Evolutionary conservation across 306 rosid species (phyloP).

Genomic region (Castanospermum australe): DNA sequence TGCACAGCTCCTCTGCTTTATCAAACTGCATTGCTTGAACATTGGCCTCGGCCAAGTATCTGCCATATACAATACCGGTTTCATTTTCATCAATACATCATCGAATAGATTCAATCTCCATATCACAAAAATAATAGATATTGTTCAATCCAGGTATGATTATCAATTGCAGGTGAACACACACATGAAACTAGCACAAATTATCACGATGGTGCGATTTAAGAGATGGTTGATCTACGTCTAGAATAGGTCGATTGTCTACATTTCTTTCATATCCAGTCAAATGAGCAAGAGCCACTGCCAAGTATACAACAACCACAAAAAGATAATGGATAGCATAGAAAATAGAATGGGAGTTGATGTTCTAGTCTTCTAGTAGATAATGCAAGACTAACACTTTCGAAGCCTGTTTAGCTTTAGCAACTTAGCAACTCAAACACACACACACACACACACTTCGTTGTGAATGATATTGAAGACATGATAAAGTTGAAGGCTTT

Average conservation of each 20-base stretch:
- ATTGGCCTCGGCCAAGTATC: slow-evolving; percentile 96
- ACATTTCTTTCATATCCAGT: neutral
- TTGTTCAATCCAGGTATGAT: neutral
- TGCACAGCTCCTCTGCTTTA: slow-evolving; percentile 88
- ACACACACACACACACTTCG: neutral
- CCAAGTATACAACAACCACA: neutral
- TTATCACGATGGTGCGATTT: neutral
- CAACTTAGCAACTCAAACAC: too few relatives aligned
- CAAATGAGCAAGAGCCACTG: neutral
- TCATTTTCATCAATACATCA: neutral
- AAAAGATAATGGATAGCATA: neutral
- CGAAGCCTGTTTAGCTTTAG: neutral
- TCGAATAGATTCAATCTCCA: neutral
- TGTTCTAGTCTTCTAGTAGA: neutral
- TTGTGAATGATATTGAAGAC: neutral
- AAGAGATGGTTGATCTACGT: neutral
- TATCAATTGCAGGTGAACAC: neutral
- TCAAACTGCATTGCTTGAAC: slow-evolving; percentile 99
- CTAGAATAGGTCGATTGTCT: neutral
- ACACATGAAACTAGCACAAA: neutral
- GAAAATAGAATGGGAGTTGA: neutral
- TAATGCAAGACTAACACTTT: too few relatives aligned
- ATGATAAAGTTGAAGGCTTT: neutral
- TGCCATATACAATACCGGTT: slow-evolving; percentile 33
- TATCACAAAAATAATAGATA: neutral